Percentiles rank a stretch among this genome's conserved stretches.
phyloP scores from a whole-genome alignment of 164 flowering plant genomes.

The Stephania cephalantha region DNA sequence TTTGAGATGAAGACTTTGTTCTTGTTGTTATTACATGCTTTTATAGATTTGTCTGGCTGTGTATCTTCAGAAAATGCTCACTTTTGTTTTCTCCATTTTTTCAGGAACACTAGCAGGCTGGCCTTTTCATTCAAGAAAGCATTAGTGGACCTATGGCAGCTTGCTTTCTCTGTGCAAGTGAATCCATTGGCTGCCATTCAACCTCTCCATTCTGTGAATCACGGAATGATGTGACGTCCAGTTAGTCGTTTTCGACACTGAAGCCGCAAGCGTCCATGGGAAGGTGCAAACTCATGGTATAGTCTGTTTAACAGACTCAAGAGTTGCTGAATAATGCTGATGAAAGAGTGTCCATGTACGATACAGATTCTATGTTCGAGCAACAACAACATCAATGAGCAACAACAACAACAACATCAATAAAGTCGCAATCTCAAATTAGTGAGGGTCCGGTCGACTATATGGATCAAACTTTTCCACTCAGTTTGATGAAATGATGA shows the following conservation, averaged over 20 bases:
- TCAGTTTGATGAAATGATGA: no score
- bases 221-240: conserved; percentile 23
- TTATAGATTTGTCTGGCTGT: neutral
- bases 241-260: neutral
- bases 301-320: neutral
- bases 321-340: neutral
- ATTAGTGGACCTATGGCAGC: conserved; percentile 71
- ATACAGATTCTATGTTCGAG: no score
- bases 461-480: no score
- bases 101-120: conserved; percentile 41
- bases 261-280: neutral
- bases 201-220: conserved; percentile 45
- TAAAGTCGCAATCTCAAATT: no score
- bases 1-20: no score
- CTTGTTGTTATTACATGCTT: no score
- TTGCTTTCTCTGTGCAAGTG: conserved; percentile 89
- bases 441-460: no score
- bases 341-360: neutral
- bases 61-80: neutral
- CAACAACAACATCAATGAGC: no score
- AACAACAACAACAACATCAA: no score
- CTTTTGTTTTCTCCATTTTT: neutral
- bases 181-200: conserved; percentile 89
- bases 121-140: conserved; percentile 45
- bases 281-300: neutral